phyloP scores from a whole-genome alignment of 768 basidiomycete species.

The Fomitopsis serialis region DNA sequence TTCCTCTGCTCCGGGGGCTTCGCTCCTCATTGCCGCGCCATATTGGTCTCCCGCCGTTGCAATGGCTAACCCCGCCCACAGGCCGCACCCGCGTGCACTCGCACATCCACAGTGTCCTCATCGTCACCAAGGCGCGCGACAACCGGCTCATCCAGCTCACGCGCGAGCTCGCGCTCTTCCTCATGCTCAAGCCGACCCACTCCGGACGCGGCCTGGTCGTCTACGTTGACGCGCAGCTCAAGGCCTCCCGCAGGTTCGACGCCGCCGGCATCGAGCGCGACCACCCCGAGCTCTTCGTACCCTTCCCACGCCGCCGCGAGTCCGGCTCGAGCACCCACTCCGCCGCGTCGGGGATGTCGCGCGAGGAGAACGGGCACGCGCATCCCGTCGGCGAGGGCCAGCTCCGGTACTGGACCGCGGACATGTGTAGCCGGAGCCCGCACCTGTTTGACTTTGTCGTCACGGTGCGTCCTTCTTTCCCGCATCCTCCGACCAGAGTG shows the following conservation, averaged over 20 bases:
- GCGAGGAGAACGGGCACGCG: conserved; percentile 30
- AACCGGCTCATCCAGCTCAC: conserved; percentile 95
- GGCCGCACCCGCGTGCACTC: conserved; percentile 90
- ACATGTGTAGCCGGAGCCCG: conserved; percentile 88
- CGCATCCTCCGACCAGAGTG: neutral
- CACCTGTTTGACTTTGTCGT: conserved; percentile 97
- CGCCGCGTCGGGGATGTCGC: conserved; percentile 38
- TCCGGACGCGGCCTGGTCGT: conserved; percentile 81
- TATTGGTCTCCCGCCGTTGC: too few species aligned
- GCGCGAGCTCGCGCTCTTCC: conserved; percentile 86
- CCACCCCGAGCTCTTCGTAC: conserved; percentile 82
- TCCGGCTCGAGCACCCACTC: conserved; percentile 67
- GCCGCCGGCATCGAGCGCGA: conserved; percentile 83
- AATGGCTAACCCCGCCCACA: conserved; percentile 26
- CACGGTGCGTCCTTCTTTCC: conserved; percentile 56
- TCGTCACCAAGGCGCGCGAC: conserved; percentile 97
- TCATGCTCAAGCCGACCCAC: conserved; percentile 78
- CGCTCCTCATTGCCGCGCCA: too few species aligned
- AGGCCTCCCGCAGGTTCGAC: conserved; percentile 87
- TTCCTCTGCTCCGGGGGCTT: too few species aligned
- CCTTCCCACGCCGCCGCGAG: conserved; percentile 68
- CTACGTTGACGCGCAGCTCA: conserved; percentile 93
- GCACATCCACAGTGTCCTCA: conserved; percentile 88
- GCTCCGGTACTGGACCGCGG: conserved; percentile 94
- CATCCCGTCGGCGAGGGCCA: conserved; percentile 70